Percentiles rank a stretch among this genome's conserved stretches.
These are phyloP conservation scores for Ministeria vibrans DNA, from an alignment of 78 protist species.

Conservation along the genomic window DNA sequence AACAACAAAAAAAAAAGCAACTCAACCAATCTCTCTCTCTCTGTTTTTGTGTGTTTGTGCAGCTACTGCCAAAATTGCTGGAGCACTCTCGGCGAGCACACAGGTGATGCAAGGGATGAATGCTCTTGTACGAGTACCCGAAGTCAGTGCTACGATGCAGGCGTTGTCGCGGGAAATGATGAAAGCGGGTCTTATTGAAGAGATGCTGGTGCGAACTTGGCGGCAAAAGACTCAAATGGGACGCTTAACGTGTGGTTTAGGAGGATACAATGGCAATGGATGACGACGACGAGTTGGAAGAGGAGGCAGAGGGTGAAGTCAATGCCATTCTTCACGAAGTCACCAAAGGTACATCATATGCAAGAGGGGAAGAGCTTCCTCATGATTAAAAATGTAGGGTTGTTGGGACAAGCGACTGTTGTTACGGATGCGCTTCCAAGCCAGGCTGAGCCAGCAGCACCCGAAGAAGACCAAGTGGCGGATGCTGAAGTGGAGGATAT, in stretches of 20 bases:
- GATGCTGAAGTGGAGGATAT: too few relatives aligned
- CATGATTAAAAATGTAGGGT: too few relatives aligned
- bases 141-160: background rate
- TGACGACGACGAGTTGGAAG: background rate
- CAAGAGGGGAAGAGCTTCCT: background rate
- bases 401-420: too few relatives aligned
- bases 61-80: background rate
- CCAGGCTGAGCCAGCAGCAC: too few relatives aligned
- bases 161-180: background rate
- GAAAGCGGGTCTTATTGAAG: conserved; percentile 6
- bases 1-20: background rate
- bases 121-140: background rate
- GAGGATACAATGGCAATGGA: background rate
- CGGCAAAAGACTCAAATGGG: too few relatives aligned
- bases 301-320: background rate
- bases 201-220: too few relatives aligned
- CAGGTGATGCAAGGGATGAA: background rate
- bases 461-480: too few relatives aligned
- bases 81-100: background rate
- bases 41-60: background rate
- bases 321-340: background rate
- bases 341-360: background rate
- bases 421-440: too few relatives aligned
- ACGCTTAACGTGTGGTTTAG: too few relatives aligned
- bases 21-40: background rate